Conservation (phyloP, 1,284 basidiomycete genomes). For the Cystobasidium sp. region DNA sequence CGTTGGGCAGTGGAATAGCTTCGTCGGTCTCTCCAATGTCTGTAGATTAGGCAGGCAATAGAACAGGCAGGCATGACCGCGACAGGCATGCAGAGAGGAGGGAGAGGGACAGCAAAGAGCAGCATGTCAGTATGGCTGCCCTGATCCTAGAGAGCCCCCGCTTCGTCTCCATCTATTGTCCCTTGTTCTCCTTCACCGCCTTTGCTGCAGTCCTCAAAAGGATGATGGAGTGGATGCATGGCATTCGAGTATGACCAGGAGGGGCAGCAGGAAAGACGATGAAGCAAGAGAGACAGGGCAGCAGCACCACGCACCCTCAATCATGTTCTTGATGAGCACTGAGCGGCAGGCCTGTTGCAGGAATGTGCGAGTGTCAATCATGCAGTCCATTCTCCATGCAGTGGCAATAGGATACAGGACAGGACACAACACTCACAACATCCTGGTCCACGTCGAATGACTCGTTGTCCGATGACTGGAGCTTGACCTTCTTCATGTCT, state of each 20-base stretch:
- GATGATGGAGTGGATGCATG: no score
- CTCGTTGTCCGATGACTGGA: conserved; percentile 79
- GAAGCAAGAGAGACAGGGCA: conserved; percentile 7
- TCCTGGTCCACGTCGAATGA: conserved; percentile 91
- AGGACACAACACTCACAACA: conserved; percentile 62
- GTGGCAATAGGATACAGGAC: background rate
- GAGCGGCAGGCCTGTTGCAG: conserved; percentile 70
- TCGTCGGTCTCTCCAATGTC: conserved; percentile 88
- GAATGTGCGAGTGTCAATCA: background rate
- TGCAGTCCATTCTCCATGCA: background rate
- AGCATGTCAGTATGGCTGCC: background rate
- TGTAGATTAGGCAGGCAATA: conserved; percentile 56
- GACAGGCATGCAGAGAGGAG: background rate
- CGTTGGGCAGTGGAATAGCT: conserved; percentile 94
- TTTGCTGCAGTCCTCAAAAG: no score
- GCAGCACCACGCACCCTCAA: conserved; percentile 73
- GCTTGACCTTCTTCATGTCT: conserved; percentile 45
- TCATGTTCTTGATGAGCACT: conserved; percentile 98
- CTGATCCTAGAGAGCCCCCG: no score
- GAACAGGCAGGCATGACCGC: conserved; percentile 5
- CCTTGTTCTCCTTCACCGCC: no score
- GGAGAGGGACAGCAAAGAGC: background rate
- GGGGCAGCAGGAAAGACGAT: background rate
- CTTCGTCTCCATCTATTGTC: no score
- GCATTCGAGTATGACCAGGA: background rate